Conservation (phyloP, 1,139 yeast species). For the Tardiomyces digboiensis region DNA sequence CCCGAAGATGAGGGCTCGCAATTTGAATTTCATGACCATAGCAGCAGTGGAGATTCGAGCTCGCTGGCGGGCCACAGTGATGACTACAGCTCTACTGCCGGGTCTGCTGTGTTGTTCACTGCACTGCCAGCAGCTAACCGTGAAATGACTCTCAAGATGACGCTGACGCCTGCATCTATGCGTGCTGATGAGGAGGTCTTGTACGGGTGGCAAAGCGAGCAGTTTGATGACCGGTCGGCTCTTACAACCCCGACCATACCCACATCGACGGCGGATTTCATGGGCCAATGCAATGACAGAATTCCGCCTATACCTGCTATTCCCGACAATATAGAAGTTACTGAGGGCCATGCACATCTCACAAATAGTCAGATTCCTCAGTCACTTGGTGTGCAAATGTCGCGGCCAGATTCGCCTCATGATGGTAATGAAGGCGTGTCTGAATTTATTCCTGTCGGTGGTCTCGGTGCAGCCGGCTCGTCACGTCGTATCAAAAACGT, state of each 20-base stretch:
- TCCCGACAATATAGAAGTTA: constrained; percentile 10
- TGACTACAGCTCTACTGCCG: not conserved
- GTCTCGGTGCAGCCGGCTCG: not conserved
- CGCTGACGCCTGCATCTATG: constrained; percentile 23
- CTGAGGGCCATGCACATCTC: no score
- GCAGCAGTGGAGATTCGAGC: not conserved
- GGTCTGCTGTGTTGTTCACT: not conserved
- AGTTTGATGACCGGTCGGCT: constrained; percentile 13
- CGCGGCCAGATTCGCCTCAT: not conserved
- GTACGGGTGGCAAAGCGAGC: constrained; percentile 24
- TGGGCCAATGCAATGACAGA: not conserved
- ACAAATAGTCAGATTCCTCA: no score
- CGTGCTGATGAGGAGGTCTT: constrained; percentile 22
- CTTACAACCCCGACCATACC: constrained; percentile 2
- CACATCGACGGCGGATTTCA: not conserved
- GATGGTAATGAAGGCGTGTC: not conserved
- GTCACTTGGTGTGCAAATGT: no score
- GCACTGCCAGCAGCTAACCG: constrained; percentile 6
- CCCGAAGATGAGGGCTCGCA: not conserved
- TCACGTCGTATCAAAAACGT: not conserved
- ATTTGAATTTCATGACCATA: not conserved
- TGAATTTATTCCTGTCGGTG: not conserved
- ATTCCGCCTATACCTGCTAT: constrained; percentile 2
- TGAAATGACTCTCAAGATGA: constrained; percentile 23
- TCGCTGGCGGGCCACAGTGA: not conserved